phyloP scores from a whole-genome alignment of 768 basidiomycete genomes.

The Lactifluus volemus region DNA sequence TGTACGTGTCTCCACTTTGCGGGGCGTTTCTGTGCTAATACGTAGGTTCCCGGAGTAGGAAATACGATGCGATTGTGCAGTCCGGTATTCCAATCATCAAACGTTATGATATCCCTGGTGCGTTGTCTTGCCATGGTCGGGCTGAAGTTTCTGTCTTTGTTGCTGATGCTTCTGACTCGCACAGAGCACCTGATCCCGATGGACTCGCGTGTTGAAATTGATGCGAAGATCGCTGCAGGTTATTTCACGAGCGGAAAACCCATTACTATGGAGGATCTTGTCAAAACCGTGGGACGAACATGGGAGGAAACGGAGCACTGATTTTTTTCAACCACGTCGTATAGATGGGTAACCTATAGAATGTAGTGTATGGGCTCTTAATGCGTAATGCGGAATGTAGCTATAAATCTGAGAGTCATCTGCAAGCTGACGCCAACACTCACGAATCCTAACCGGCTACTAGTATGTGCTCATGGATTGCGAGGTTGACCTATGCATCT shows the following conservation, averaged over 20 bases:
- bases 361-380: neutral
- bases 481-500: neutral
- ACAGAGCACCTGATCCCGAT: slow-evolving; percentile 81
- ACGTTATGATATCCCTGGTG: slow-evolving; percentile 83
- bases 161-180: neutral
- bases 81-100: slow-evolving; percentile 76
- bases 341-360: neutral
- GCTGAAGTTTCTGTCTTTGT: neutral
- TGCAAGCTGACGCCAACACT: no score
- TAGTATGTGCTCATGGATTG: neutral
- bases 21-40: neutral
- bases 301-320: slow-evolving; percentile 90
- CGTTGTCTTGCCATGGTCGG: slow-evolving; percentile 19
- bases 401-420: no score
- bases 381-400: neutral
- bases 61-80: slow-evolving; percentile 90
- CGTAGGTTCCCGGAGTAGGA: slow-evolving; percentile 37
- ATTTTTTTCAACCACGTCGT: neutral
- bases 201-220: slow-evolving; percentile 88
- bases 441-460: neutral
- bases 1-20: slow-evolving; percentile 33
- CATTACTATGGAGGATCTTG: slow-evolving; percentile 67
- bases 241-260: slow-evolving; percentile 82
- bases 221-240: slow-evolving; percentile 92
- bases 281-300: slow-evolving; percentile 78